Base-by-base conservation (phyloP, 2,329 filamentous ascomycete species). In the Lithohypha guttulata region DNA sequence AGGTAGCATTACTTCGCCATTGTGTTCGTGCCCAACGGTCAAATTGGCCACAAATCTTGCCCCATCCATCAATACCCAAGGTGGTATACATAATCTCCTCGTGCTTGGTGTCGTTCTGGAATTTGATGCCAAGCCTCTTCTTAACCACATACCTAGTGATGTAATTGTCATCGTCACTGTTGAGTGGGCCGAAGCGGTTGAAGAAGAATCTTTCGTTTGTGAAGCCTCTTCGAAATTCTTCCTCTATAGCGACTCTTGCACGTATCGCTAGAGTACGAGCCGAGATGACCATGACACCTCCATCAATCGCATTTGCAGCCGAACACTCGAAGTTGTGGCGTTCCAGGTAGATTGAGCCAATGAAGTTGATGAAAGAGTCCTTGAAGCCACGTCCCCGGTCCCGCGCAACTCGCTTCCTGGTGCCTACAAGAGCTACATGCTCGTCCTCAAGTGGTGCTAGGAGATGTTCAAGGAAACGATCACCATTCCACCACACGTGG, bases 241-340 rank as follows among this genome's bases (percentile, higher is more conserved):
- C 20, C n/a, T 61, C 51, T 9, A 62, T 52, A 2, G 79, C 51
- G 35, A 79, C 70, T 0, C 51, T 19, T 0, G 72, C 66, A 9
- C 72, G 68, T 41, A 73, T 63, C 0, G 65, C 63, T 0, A 61
- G 63, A 1, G 74, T 77, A 4, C 73, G 64, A 0, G 72, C 71
- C 0, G 72, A 77, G 2, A 79, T 59, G 1, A 74, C 70, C 34
- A 73, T 76, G 14, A 75, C 63, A 7, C 71, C 72, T 6, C 72
- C 73, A 41, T 79, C 75, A 7, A 79, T 57, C 5, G 66, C 59
- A 44, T 71, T 73, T 5, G 69, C 70, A 0, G 71, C 61, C 1
- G 68, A 64, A 37, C 73, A 70, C 51, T 79, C 75, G 53, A 71
- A 79, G 51, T 77, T 78, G 54, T 77, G 72, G 0, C 75, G 69